Evolutionary conservation across 2,329 filamentous ascomycete genomes (phyloP).

Genomic region (Conoideocrella luteorostrata): DNA sequence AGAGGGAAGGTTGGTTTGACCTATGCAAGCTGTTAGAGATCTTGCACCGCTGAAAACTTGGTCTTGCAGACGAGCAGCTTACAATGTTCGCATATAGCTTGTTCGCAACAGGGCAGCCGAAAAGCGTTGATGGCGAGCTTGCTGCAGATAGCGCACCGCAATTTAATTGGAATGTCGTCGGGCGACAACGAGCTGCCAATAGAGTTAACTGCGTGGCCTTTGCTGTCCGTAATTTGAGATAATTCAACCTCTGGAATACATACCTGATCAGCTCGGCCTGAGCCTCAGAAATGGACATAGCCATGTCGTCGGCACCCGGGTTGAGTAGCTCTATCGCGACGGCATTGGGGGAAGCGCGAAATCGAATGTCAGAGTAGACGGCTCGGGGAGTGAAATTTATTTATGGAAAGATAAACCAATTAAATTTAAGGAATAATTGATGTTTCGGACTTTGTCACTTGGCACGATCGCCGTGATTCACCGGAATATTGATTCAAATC

Average conservation of each 20-base stretch:
- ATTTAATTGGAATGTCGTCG: constrained; percentile 89
- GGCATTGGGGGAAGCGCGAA: constrained; percentile 10
- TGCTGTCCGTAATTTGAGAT: background rate
- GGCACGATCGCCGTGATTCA: constrained; percentile 6
- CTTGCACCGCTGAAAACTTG: constrained; percentile 4
- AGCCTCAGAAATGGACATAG: constrained; percentile 37
- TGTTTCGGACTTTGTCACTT: background rate
- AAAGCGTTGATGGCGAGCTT: constrained; percentile 87
- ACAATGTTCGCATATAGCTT: constrained; percentile 90
- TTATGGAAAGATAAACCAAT: no score
- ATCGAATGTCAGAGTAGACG: background rate
- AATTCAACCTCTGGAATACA: constrained; percentile 10
- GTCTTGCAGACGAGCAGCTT: constrained; percentile 8
- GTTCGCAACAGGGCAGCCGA: constrained; percentile 89
- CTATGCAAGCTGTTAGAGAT: constrained; percentile 32
- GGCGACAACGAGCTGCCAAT: constrained; percentile 62
- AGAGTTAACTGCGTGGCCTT: constrained; percentile 11
- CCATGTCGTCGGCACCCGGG: constrained; percentile 24
- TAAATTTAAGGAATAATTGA: background rate
- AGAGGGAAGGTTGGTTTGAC: constrained; percentile 67
- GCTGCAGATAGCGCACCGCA: constrained; percentile 90
- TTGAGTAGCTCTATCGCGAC: constrained; percentile 7
- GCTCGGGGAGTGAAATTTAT: background rate
- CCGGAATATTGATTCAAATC: constrained; percentile 5
- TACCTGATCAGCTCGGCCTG: constrained; percentile 55